A percentile compares a stretch with the other conserved stretches of the same genome.
Conservation (phyloP, 495 filamentous ascomycete genomes). For the Neurospora sp. region DNA sequence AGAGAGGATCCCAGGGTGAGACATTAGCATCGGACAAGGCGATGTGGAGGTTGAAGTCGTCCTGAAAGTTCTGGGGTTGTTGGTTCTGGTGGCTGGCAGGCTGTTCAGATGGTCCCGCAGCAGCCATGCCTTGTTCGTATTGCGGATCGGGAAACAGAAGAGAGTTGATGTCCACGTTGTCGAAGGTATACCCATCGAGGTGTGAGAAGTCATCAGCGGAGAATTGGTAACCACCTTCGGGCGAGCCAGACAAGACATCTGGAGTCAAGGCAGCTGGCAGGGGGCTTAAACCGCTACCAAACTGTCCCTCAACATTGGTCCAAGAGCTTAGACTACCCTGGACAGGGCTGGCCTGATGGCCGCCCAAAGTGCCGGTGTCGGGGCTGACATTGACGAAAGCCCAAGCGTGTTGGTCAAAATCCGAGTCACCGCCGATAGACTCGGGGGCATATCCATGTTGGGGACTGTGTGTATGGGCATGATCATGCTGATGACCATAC, state of each 20-base stretch:
- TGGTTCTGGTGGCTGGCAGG: neutral
- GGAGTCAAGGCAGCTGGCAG: neutral
- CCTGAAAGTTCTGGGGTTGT: neutral
- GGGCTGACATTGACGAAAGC: neutral
- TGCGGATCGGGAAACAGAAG: neutral
- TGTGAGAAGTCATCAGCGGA: neutral
- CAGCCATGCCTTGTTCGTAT: neutral
- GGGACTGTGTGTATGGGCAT: constrained; percentile 28
- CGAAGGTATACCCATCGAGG: neutral
- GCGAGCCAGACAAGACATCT: neutral
- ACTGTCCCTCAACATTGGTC: neutral
- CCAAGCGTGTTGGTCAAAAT: neutral
- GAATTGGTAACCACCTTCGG: neutral
- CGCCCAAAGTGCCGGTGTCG: neutral
- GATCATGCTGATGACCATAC: neutral
- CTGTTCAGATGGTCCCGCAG: neutral
- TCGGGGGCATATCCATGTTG: constrained; percentile 1
- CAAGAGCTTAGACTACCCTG: neutral
- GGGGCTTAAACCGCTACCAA: constrained; percentile 3
- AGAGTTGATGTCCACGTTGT: neutral
- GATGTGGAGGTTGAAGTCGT: neutral
- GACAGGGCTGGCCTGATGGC: neutral
- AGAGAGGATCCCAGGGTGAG: neutral
- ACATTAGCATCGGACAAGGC: neutral
- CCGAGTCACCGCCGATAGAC: neutral